Percentiles rank a stretch among this genome's conserved stretches.
Conservation (phyloP, 306 rosid species). For the Fagus crenata region DNA sequence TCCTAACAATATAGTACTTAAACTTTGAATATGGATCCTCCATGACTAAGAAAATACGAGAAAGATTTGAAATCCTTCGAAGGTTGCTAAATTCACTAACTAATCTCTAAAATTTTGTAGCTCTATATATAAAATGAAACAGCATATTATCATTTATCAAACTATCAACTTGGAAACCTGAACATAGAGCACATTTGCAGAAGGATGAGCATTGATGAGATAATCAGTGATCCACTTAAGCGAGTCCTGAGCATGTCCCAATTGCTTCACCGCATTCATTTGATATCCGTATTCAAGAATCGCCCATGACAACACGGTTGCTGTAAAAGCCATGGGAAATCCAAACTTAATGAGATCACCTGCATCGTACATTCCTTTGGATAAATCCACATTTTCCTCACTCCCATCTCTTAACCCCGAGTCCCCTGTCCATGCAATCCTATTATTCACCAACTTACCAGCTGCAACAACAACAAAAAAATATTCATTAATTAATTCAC, state of each 20-base stretch:
- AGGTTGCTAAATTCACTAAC: too few species aligned
- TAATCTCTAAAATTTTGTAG: neutral
- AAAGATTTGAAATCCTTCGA: too few species aligned
- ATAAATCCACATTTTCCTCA: conserved; percentile 58
- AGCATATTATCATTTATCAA: too few species aligned
- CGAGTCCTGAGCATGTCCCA: conserved; percentile 44
- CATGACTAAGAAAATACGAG: too few species aligned
- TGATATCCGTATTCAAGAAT: conserved; percentile 71
- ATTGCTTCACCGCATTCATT: conserved; percentile 52
- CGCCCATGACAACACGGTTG: conserved; percentile 72
- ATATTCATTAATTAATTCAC: neutral
- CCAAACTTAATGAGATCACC: conserved; percentile 72
- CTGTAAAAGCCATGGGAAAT: conserved; percentile 77
- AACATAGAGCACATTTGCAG: conserved; percentile 56
- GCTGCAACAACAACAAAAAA: conserved; percentile 36
- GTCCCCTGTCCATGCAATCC: conserved; percentile 68
- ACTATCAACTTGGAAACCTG: conserved; percentile 41
- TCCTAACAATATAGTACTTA: too few species aligned
- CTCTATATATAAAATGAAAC: too few species aligned
- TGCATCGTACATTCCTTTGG: conserved; percentile 78
- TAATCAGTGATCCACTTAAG: conserved; percentile 73
- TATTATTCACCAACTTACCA: conserved; percentile 49
- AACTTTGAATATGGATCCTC: too few species aligned
- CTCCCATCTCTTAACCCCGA: conserved; percentile 67
- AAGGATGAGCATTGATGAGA: conserved; percentile 64